Percentiles rank a stretch among this genome's conserved stretches.
Evolutionary conservation across 352 stramenopile genomes (phyloP).

Genomic region (Globisporangium barbulae): DNA sequence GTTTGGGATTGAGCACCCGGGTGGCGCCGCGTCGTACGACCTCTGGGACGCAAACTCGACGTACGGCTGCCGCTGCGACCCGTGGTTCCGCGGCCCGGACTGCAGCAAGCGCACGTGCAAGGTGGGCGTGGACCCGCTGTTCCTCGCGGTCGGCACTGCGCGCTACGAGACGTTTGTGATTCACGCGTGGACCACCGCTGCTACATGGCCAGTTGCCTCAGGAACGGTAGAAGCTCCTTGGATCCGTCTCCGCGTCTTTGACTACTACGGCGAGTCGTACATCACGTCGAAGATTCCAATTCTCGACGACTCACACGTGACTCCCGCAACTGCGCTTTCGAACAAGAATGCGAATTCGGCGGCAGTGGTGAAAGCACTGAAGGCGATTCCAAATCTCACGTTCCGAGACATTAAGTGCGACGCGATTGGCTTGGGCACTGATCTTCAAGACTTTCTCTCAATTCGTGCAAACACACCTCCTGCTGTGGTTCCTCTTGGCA

Average conservation of each 20-base stretch:
- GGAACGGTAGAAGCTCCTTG: no score
- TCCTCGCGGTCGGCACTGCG: conserved; percentile 31
- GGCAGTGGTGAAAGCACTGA: conserved; percentile 32
- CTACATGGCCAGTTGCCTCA: background rate
- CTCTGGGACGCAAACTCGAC: conserved; percentile 82
- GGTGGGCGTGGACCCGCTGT: conserved; percentile 69
- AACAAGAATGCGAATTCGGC: conserved; percentile 13
- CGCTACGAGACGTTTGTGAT: conserved; percentile 55
- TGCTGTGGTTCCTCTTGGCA: no score
- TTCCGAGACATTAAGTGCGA: no score
- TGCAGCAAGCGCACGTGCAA: conserved; percentile 72
- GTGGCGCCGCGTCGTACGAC: conserved; percentile 36
- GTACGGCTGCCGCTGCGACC: conserved; percentile 88
- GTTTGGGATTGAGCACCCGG: conserved; percentile 24
- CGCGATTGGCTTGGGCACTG: no score
- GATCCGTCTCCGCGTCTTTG: conserved; percentile 57
- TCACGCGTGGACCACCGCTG: conserved; percentile 15
- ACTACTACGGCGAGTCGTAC: conserved; percentile 66
- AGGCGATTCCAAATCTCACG: conserved; percentile 42
- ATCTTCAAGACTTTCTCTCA: no score
- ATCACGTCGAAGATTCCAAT: conserved; percentile 53
- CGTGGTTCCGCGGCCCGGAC: conserved; percentile 83
- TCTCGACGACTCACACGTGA: conserved; percentile 24
- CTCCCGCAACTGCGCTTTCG: no score
- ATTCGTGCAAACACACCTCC: no score